These are phyloP conservation scores for Rhodotorula sp. DNA, from an alignment of 1,284 basidiomycete species.

Conservation along the genomic window DNA sequence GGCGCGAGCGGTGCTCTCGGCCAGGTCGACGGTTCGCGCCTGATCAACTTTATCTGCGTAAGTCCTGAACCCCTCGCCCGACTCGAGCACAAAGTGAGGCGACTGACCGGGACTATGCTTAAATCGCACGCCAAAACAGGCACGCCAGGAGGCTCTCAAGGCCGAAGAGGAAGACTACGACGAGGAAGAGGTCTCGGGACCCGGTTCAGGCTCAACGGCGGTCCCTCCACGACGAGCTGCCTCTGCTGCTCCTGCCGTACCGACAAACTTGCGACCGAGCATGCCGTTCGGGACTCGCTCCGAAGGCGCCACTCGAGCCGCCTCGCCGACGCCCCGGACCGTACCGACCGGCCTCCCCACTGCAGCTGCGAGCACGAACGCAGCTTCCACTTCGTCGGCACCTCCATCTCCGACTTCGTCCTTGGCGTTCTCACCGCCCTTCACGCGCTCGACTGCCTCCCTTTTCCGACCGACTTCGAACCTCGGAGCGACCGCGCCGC, in stretches of 20 bases:
- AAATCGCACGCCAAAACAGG: slow-evolving; percentile 9
- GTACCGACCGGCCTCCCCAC: background rate
- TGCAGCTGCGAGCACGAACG: no score
- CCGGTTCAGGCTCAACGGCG: slow-evolving; percentile 5
- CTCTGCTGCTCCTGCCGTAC: slow-evolving; percentile 21
- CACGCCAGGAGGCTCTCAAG: slow-evolving; percentile 36
- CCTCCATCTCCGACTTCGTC: slow-evolving; percentile 13
- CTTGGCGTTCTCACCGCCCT: slow-evolving; percentile 8
- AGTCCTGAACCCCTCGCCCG: background rate
- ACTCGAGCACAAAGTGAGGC: no score
- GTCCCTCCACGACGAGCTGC: slow-evolving; percentile 14
- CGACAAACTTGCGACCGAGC: slow-evolving; percentile 11
- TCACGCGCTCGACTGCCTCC: background rate
- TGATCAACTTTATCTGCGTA: slow-evolving; percentile 41
- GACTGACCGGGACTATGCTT: no score
- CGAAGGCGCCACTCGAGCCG: slow-evolving; percentile 5
- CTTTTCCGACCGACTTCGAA: background rate
- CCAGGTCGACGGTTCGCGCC: slow-evolving; percentile 23
- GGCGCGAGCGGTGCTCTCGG: slow-evolving; percentile 2
- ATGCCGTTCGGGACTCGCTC: slow-evolving; percentile 11
- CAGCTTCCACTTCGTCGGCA: background rate
- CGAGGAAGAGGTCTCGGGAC: slow-evolving; percentile 24
- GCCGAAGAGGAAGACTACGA: slow-evolving; percentile 40
- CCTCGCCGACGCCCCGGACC: slow-evolving; percentile 11
- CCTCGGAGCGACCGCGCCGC: background rate